phyloP scores from a whole-genome alignment of 2,329 filamentous ascomycete genomes.

The Helicocarpus griseus region DNA sequence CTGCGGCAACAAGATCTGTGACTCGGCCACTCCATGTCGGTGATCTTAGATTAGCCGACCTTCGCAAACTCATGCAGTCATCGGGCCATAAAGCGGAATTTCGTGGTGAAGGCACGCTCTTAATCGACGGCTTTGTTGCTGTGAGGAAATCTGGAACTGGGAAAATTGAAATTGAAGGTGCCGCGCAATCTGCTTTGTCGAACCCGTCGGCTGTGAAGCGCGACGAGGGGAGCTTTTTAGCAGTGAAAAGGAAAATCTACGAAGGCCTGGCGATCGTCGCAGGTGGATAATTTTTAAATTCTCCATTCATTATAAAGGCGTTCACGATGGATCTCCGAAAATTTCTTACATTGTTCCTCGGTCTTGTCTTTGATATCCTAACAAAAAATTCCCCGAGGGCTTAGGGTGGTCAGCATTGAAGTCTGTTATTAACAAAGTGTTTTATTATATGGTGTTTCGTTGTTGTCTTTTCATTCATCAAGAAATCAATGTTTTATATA shows the following conservation, averaged over 20 bases:
- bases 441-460: slow-evolving; percentile 6
- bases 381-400: not conserved
- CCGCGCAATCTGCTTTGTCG: slow-evolving; percentile 44
- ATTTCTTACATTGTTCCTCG: slow-evolving; percentile 24
- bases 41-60: slow-evolving; percentile 78
- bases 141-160: slow-evolving; percentile 84
- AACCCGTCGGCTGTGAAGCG: slow-evolving; percentile 36
- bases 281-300: slow-evolving; percentile 43
- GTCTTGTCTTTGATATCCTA: slow-evolving; percentile 10
- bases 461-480: slow-evolving; percentile 3
- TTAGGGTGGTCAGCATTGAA: not conserved
- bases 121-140: slow-evolving; percentile 80
- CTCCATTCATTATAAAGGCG: not conserved
- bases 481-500: not conserved
- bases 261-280: slow-evolving; percentile 86
- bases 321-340: slow-evolving; percentile 24
- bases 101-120: slow-evolving; percentile 78
- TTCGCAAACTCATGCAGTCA: slow-evolving; percentile 72
- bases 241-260: slow-evolving; percentile 85
- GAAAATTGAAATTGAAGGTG: slow-evolving; percentile 76
- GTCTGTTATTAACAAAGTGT: not conserved
- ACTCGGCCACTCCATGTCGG: slow-evolving; percentile 90
- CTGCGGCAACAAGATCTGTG: slow-evolving; percentile 63
- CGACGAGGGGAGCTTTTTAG: slow-evolving; percentile 64
- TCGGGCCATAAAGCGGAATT: slow-evolving; percentile 85